Base-by-base conservation (phyloP, 148 eudicot genomes). In the Silene latifolia region DNA sequence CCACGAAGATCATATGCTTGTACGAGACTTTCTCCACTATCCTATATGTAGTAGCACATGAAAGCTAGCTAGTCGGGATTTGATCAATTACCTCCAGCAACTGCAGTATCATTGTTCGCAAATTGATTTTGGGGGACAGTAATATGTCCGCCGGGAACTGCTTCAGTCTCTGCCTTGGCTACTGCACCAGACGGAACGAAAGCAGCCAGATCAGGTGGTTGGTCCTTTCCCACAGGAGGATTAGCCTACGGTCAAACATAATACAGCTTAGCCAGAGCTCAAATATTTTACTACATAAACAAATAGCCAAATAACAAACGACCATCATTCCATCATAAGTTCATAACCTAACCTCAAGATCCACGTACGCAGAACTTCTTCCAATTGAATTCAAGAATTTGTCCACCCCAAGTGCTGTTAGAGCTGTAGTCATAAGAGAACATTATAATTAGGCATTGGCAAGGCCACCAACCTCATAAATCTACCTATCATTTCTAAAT, bases 191-290 rank as follows among this genome's bases (percentile, higher is more conserved):
- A 88, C 56, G 98, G 98, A 76, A 90, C 93, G 78, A 91, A 82
- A 63, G 79, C 42, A 58, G 97, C 98, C 83, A 94, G 81, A 88
- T 94, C 98, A 42, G 98, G 98, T 76, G 97, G 98, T 72, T 91
- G 95, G 83, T 93, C 98, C 82, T 93, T 93, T 58, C 98, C 95
- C 48, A 93, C 95, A 4, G 88, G 47, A 76, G 96, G 98, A 83
- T 76, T 91, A 58, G 93, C 98, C 98, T 89, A 76, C 24, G 57
- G 65, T 56, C 72, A 78, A 65, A 61, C 56, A 64, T 17, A 65
- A 35, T 60, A 35, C 54, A 63, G 69, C 63, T 78, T 64, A 78
- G 73, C 57, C 27, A 5, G 18, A 4, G 71, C 39, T 4, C 64
- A 64, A 67, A 27, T 29, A 76, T 46, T 39, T 25, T 51, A 56